Base-by-base conservation (phyloP, 208 protist genomes). In the Trypanosoma cruzi region DNA sequence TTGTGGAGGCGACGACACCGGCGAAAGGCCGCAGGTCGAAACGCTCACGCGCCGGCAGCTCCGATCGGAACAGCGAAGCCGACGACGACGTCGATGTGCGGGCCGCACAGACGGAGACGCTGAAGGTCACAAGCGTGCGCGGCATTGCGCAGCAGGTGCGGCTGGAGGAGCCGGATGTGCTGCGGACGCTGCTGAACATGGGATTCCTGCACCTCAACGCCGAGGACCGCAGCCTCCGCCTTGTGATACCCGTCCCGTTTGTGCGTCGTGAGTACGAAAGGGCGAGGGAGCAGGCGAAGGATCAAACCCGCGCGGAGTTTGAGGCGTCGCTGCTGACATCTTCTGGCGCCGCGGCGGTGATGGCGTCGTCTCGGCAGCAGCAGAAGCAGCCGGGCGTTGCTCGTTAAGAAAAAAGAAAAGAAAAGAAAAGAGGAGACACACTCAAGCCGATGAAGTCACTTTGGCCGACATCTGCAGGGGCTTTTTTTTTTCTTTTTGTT, bases 151-250 rank as follows among this genome's bases (percentile, higher is more conserved):
- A 63, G 26, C 73, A 74, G 44, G 81, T 89, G 52, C 74, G 79
- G 5, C 68, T 96, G 52, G 91, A 94, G 60, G 88, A 90, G 55
- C 78, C 82, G 7, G 91, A 96, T 65, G 91, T 93, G 56, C 76
- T 91, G 37, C 76, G 71, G 49, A 87, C 89, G 29, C 55, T 96
- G 63, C 71, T 93, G 31, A 54, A 59, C 29, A 85, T 92, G 73
- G 91, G 91, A n/a, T 53, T 96, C 26, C 68, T 96, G 48, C 91
- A 96, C 59, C 81, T 80, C 46, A 88, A 79, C 69, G 76, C 84
- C 10, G 86, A 94, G 67, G 78, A 87, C 53, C 80, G 87, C 54
- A 84, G 64, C 48, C 67, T 82, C 5, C 77, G 73, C 52, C 77
- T 93, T 4, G 68, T 94, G 26, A 75, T 96, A 11, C 90, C 90